Percentiles rank a stretch among this genome's conserved stretches.
phyloP scores from a whole-genome alignment of 148 eudicot species.

The Fallopia convolvulus region DNA sequence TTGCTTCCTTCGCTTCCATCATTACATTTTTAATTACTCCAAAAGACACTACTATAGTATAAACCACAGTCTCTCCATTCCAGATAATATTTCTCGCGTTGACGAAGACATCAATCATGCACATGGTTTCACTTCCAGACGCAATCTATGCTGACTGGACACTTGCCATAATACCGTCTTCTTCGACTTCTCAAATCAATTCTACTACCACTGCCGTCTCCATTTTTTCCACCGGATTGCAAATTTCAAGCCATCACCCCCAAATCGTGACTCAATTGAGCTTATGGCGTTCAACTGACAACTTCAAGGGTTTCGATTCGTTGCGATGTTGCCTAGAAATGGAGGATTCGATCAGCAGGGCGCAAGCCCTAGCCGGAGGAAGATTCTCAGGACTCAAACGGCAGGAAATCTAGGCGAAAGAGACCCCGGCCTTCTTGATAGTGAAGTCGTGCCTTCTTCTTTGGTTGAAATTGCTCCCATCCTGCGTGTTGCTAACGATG shows the following conservation, averaged over 20 bases:
- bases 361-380: conserved; percentile 20
- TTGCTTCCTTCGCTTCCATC: neutral
- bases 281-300: neutral
- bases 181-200: neutral
- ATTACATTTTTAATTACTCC: neutral
- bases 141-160: neutral
- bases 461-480: conserved; percentile 62
- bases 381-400: conserved; percentile 49
- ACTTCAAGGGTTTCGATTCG: neutral
- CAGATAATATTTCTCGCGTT: neutral
- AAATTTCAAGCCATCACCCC: neutral
- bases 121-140: neutral
- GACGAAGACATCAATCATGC: conserved; percentile 8
- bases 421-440: conserved; percentile 46
- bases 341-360: neutral
- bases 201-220: neutral
- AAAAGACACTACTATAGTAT: neutral
- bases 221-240: neutral
- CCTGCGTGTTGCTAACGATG: conserved; percentile 69
- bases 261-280: neutral
- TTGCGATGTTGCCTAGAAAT: neutral
- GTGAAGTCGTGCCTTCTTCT: conserved; percentile 69
- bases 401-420: conserved; percentile 40
- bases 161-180: neutral
- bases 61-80: neutral